Evolutionary conservation across 768 basidiomycete species (phyloP).

Genomic region (Boletus patriciae): DNA sequence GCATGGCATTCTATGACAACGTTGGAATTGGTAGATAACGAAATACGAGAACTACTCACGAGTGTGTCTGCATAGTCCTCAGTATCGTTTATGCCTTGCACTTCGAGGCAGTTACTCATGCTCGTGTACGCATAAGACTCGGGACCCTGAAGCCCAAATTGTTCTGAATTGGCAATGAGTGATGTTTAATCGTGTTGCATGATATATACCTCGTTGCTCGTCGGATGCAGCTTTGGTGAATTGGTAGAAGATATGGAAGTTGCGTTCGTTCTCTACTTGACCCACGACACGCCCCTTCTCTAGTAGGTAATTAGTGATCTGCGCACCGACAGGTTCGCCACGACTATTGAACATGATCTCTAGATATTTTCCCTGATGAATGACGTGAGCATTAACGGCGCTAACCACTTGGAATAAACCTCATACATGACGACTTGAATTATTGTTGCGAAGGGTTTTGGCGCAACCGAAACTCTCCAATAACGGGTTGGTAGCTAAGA

Average conservation of each 20-base stretch:
- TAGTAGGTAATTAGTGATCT: constrained; percentile 96
- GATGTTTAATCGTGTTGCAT: not conserved
- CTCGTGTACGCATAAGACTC: constrained; percentile 95
- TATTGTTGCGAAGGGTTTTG: constrained; percentile 98
- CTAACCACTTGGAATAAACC: not conserved
- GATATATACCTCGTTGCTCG: constrained; percentile 77
- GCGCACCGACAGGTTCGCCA: constrained; percentile 94
- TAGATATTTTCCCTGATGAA: constrained; percentile 88
- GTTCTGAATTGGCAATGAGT: constrained; percentile 53
- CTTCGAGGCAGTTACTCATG: constrained; percentile 87
- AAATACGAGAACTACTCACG: constrained; percentile 44
- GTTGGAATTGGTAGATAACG: constrained; percentile 3
- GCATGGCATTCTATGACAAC: constrained; percentile 80
- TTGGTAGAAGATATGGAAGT: constrained; percentile 99
- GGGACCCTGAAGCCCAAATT: constrained; percentile 93
- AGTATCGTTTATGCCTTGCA: constrained; percentile 86
- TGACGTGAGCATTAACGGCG: constrained; percentile 8
- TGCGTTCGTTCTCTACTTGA: constrained; percentile 93
- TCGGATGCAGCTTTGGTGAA: constrained; percentile 94
- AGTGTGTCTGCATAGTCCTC: constrained; percentile 88
- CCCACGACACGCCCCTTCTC: constrained; percentile 98
- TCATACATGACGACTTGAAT: constrained; percentile 95
- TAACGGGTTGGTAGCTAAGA: constrained; percentile 95
- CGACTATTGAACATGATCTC: constrained; percentile 98
- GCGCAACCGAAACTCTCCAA: constrained; percentile 99